Conservation (phyloP, 2,329 filamentous ascomycete species). For the Dothistroma pini region DNA sequence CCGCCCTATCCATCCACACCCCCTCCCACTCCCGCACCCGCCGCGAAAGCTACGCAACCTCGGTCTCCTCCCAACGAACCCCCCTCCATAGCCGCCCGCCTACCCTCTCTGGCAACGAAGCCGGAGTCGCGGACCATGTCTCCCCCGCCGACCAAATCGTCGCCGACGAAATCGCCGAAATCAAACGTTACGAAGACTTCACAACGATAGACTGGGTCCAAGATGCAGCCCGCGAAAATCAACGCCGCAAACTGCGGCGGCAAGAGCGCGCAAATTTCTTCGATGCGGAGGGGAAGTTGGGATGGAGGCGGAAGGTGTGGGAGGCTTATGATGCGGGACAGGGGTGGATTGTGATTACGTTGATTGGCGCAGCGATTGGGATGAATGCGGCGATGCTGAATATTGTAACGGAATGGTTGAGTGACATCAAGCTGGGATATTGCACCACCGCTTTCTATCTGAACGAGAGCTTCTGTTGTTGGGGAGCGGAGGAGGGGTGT, state of each 20-base stretch:
- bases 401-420: constrained; percentile 94
- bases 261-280: constrained; percentile 69
- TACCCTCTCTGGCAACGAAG: constrained; percentile 60
- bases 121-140: constrained; percentile 52
- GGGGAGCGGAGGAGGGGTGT: constrained; percentile 89
- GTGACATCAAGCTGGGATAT: constrained; percentile 93
- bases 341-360: constrained; percentile 94
- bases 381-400: constrained; percentile 90
- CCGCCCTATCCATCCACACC: constrained; percentile 32
- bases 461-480: constrained; percentile 97
- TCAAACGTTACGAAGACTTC: constrained; percentile 97
- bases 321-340: constrained; percentile 95
- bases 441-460: constrained; percentile 95
- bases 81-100: constrained; percentile 63
- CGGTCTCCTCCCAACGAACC: constrained; percentile 14
- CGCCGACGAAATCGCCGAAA: constrained; percentile 93
- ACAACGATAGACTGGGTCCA: constrained; percentile 99
- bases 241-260: constrained; percentile 71
- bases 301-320: constrained; percentile 76
- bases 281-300: constrained; percentile 62
- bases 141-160: constrained; percentile 65
- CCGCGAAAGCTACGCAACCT: constrained; percentile 23
- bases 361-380: constrained; percentile 90
- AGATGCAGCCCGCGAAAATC: constrained; percentile 86
- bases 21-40: constrained; percentile 20